These are phyloP conservation scores for Asterochloris sp. DNA, from an alignment of 139 green algal genomes.

Conservation along the genomic window DNA sequence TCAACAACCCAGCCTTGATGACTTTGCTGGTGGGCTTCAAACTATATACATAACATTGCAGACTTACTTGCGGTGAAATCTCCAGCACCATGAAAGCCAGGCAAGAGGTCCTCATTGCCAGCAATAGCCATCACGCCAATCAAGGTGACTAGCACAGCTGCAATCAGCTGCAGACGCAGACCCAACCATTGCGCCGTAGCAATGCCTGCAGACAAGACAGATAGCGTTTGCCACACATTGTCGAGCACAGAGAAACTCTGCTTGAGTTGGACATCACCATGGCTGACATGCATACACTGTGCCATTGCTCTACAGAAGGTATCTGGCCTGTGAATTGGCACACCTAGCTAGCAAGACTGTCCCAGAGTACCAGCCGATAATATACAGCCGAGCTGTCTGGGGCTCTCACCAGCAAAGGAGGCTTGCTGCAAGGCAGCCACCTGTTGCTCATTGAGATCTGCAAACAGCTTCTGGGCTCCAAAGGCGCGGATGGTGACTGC, in stretches of 20 bases:
- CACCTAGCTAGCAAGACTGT: too few relatives aligned
- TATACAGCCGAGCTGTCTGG: too few relatives aligned
- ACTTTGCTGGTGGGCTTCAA: too few relatives aligned
- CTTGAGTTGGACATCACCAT: too few relatives aligned
- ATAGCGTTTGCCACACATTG: background rate
- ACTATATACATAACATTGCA: too few relatives aligned
- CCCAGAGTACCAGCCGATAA: too few relatives aligned
- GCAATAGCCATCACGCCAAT: constrained; percentile 50
- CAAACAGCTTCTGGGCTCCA: constrained; percentile 40
- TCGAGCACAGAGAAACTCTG: too few relatives aligned
- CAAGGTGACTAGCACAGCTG: constrained; percentile 53
- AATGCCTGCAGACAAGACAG: constrained; percentile 14
- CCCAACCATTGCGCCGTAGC: constrained; percentile 63
- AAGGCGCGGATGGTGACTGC: constrained; percentile 52
- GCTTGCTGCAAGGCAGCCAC: constrained; percentile 47
- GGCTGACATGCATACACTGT: too few relatives aligned
- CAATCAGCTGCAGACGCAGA: constrained; percentile 78
- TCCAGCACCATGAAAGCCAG: constrained; percentile 24
- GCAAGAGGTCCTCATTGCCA: constrained; percentile 18
- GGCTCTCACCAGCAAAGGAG: constrained; percentile 17
- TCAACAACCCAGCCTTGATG: too few relatives aligned
- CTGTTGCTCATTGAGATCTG: constrained; percentile 8
- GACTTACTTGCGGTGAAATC: constrained; percentile 27
- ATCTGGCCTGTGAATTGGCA: too few relatives aligned
- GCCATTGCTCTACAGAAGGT: too few relatives aligned